Conservation (phyloP, 768 basidiomycete genomes). For the Russula foetens region DNA sequence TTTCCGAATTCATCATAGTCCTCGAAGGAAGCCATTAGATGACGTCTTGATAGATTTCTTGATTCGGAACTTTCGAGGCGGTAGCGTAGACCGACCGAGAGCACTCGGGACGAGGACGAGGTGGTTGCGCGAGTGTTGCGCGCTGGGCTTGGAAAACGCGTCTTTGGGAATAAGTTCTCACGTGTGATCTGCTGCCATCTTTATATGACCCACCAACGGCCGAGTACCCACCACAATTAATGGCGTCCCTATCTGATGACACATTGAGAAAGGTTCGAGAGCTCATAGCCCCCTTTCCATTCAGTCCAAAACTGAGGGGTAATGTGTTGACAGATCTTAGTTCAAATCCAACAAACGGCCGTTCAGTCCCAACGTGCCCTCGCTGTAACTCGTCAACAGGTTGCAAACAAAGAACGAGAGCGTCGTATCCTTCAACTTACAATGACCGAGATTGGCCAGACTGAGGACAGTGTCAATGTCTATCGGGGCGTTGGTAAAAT, state of each 20-base stretch:
- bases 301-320: neutral
- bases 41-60: neutral
- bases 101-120: no score
- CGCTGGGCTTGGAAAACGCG: constrained; percentile 1
- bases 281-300: neutral
- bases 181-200: neutral
- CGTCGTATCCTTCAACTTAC: constrained; percentile 85
- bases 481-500: constrained; percentile 97
- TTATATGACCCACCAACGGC: no score
- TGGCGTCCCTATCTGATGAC: constrained; percentile 48
- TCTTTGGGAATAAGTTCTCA: constrained; percentile 8
- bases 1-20: constrained; percentile 96
- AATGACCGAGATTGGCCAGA: constrained; percentile 66
- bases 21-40: constrained; percentile 48
- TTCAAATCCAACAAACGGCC: constrained; percentile 90
- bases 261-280: constrained; percentile 63
- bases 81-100: no score
- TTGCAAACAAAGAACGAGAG: constrained; percentile 76
- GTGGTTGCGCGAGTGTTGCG: no score
- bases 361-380: constrained; percentile 78
- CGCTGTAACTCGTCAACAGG: constrained; percentile 66
- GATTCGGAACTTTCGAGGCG: neutral
- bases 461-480: constrained; percentile 68
- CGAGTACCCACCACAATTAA: constrained; percentile 4
- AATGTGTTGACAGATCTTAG: constrained; percentile 56